A percentile compares a stretch with the other conserved stretches of the same genome.
Evolutionary conservation across 371 early-diverging fungal species (phyloP).

Genomic region (Entomophthora muscae): DNA sequence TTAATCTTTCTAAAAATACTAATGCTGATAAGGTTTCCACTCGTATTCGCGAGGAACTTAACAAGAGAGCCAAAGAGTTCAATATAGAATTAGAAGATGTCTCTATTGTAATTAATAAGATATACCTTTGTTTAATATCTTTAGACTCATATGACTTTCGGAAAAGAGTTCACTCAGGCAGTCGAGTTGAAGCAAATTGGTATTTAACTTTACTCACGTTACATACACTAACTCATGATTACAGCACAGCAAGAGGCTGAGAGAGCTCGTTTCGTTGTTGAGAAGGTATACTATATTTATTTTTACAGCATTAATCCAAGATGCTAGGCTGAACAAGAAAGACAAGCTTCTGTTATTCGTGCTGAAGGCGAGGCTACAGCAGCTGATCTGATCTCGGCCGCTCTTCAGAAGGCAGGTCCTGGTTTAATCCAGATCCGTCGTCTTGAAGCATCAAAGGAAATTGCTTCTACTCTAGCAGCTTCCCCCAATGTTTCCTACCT

Average conservation of each 20-base stretch:
- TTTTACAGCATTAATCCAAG: no score
- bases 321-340: conserved; percentile 97
- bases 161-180: conserved; percentile 88
- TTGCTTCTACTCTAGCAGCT: conserved; percentile 73
- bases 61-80: conserved; percentile 87
- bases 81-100: conserved; percentile 93
- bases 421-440: conserved; percentile 90
- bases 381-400: conserved; percentile 70
- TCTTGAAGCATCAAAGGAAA: conserved; percentile 94
- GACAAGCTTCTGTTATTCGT: conserved; percentile 89
- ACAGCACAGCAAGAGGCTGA: conserved; percentile 90
- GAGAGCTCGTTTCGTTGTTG: conserved; percentile 85
- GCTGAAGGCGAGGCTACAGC: conserved; percentile 96
- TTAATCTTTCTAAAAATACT: background rate
- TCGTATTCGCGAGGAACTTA: conserved; percentile 83
- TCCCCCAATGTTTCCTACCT: conserved; percentile 85
- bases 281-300: conserved; percentile 17
- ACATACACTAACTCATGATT: background rate
- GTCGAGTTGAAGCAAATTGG: conserved; percentile 85
- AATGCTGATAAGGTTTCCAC: conserved; percentile 40
- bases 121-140: background rate
- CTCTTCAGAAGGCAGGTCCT: conserved; percentile 79
- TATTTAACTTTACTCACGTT: conserved; percentile 21
- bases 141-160: conserved; percentile 91
- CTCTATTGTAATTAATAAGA: conserved; percentile 55